These are phyloP conservation scores for Macrophomina tecta DNA, from an alignment of 2,329 filamentous ascomycete species.

Conservation along the genomic window DNA sequence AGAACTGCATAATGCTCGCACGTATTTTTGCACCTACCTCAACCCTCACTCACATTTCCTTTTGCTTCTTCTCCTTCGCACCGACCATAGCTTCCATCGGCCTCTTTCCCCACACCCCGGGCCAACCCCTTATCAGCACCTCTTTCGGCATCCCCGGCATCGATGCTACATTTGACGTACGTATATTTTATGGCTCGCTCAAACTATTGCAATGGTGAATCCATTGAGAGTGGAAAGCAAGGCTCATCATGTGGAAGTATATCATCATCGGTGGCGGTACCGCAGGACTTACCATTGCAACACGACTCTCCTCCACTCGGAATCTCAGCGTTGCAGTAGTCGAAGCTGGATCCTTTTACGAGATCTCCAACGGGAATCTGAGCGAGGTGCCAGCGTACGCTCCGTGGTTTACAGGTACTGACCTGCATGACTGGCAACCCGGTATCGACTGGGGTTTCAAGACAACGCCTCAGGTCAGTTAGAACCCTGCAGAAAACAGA, in stretches of 20 bases:
- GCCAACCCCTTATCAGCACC: not conserved
- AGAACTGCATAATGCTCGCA: too few relatives aligned
- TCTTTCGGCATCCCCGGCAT: conserved; percentile 30
- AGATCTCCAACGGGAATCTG: conserved; percentile 38
- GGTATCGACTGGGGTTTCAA: not conserved
- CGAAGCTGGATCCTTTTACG: conserved; percentile 38
- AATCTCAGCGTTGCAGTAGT: conserved; percentile 37
- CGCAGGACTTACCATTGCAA: conserved; percentile 37
- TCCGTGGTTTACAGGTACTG: conserved; percentile 18
- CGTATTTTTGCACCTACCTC: too few relatives aligned
- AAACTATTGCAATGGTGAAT: not conserved
- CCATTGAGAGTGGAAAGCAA: not conserved
- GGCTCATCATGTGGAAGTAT: conserved; percentile 23
- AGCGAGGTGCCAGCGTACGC: conserved; percentile 33
- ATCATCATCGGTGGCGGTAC: conserved; percentile 38
- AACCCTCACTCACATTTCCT: not conserved
- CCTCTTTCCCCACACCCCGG: not conserved
- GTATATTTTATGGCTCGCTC: not conserved
- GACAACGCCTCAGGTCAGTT: not conserved
- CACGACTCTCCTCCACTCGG: conserved; percentile 35
- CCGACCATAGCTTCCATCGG: not conserved
- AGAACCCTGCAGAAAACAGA: too few relatives aligned
- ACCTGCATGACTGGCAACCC: conserved; percentile 1
- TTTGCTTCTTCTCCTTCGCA: not conserved
- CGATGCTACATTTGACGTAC: conserved; percentile 37